phyloP scores from a whole-genome alignment of 129 eudicot genomes.

The Pseudognaphalium luteoalbum region DNA sequence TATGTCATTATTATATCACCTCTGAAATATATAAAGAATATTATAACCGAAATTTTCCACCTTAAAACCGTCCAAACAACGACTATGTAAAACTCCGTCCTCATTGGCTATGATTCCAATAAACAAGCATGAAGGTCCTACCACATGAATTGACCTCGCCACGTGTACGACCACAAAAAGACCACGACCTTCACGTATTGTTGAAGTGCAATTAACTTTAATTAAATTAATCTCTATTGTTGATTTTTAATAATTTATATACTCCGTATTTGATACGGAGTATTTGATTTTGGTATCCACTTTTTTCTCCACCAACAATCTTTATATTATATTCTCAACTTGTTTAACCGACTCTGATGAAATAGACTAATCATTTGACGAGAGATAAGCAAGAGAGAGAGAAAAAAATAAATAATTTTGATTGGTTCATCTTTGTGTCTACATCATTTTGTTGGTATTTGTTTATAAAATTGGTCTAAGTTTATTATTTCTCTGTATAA shows the following conservation, averaged over 20 bases:
- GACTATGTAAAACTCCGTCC: conserved; percentile 17
- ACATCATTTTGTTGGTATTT: too few relatives aligned
- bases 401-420: too few relatives aligned
- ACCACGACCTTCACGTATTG: conserved; percentile 6
- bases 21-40: too few relatives aligned
- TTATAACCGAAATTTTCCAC: conserved; percentile 19
- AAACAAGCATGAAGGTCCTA: conserved; percentile 1
- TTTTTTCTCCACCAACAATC: conserved; percentile 29
- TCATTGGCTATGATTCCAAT: conserved; percentile 21
- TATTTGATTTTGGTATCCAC: conserved; percentile 26
- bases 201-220: too few relatives aligned
- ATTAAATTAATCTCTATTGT: too few relatives aligned
- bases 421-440: too few relatives aligned
- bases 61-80: conserved; percentile 32
- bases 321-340: neutral
- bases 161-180: conserved; percentile 33
- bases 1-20: too few relatives aligned
- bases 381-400: too few relatives aligned
- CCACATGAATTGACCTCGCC: conserved; percentile 25
- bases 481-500: too few relatives aligned
- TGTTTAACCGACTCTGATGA: conserved; percentile 26
- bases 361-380: too few relatives aligned
- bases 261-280: too few relatives aligned
- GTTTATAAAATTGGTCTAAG: too few relatives aligned
- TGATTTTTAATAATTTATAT: neutral